Conservation (phyloP, 1,284 basidiomycete genomes). For the Stereum hirsutum region DNA sequence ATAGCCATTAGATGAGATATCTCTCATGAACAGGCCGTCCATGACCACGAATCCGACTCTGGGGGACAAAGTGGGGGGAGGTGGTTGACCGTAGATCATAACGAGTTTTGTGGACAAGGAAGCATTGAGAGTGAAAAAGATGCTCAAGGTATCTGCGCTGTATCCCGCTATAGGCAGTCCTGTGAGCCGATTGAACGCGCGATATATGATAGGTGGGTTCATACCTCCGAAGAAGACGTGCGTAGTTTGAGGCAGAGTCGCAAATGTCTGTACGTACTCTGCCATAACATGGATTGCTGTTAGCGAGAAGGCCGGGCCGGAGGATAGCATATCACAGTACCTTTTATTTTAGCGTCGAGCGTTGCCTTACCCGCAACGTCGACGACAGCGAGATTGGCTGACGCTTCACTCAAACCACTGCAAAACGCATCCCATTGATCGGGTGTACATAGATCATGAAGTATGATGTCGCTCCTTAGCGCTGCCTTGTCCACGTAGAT, state of each 20-base stretch:
- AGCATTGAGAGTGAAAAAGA: slow-evolving; percentile 22
- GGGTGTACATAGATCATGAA: slow-evolving; percentile 43
- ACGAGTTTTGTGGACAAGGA: too few species aligned
- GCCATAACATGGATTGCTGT: too few species aligned
- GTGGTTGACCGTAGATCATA: too few species aligned
- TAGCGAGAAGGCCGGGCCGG: neutral
- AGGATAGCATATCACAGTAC: slow-evolving; percentile 24
- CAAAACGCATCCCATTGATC: slow-evolving; percentile 62
- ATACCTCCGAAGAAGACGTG: slow-evolving; percentile 65
- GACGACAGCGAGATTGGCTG: slow-evolving; percentile 56
- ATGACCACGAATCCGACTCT: slow-evolving; percentile 45
- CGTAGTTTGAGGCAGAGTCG: slow-evolving; percentile 64
- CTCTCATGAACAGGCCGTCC: slow-evolving; percentile 54
- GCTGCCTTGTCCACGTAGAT: slow-evolving; percentile 58
- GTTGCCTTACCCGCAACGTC: slow-evolving; percentile 67
- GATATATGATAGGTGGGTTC: slow-evolving; percentile 14
- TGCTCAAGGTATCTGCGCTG: slow-evolving; percentile 23
- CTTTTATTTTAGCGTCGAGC: slow-evolving; percentile 64
- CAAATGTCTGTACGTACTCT: slow-evolving; percentile 74
- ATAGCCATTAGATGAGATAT: slow-evolving; percentile 34
- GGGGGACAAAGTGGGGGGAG: slow-evolving; percentile 41
- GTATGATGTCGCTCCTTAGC: slow-evolving; percentile 39
- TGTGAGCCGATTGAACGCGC: too few species aligned
- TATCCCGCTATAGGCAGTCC: slow-evolving; percentile 11
- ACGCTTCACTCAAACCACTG: slow-evolving; percentile 63